Evolutionary conservation across 2,329 filamentous ascomycete species (phyloP), one percentile per base, ranked within the genome.

Genomic region (Stemphylium lycopersici): DNA sequence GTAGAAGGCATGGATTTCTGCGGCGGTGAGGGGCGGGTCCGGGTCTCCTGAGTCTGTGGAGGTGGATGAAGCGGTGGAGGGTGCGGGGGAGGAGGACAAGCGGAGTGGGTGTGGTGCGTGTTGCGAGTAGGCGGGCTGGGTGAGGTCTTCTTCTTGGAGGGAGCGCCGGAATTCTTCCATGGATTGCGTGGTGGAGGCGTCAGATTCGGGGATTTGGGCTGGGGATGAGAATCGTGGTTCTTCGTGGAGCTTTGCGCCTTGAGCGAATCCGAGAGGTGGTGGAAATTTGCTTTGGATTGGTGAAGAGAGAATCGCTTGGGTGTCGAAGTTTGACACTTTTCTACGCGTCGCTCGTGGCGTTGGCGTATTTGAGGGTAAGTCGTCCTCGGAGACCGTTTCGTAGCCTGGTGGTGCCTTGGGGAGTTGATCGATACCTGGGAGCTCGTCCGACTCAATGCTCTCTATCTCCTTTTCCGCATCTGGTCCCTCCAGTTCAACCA

Each of bases 251-350:
- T 48, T 15, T 34, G 34, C 16, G 10, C 44, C 46, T 26, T 62
- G 51, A 3, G 50, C 52, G 18, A 55, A 39, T 13, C 36, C 31
- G 15, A 47, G 13, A 13, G 63, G 61, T 3, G 34, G 58, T 1
- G 63, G 56, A 6, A 67, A 52, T 3, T 36, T 41, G 20, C 32
- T 40, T 45, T 63, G 62, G 1, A 59, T 64, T 12, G 67, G 66
- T 3, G 68, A 71, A 1, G 67, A 71, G n/a, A 73, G 66, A 15
- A 74, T 74, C 15, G 68, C 71, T 58, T 74, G 71, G 6, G 70
- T 74, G 37, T 74, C 65, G 45, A 74, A 71, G 15, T 52, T 48
- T n/a, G 60, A 50, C 3, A 15, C 4, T 20, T 57, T 62, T 15
- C 56, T 59, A 12, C 64, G 62, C 3, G 58, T 43, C 8, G 69